Evolutionary conservation across 768 basidiomycete species (phyloP).

Genomic region (Dictyophora rubrovolvata): DNA sequence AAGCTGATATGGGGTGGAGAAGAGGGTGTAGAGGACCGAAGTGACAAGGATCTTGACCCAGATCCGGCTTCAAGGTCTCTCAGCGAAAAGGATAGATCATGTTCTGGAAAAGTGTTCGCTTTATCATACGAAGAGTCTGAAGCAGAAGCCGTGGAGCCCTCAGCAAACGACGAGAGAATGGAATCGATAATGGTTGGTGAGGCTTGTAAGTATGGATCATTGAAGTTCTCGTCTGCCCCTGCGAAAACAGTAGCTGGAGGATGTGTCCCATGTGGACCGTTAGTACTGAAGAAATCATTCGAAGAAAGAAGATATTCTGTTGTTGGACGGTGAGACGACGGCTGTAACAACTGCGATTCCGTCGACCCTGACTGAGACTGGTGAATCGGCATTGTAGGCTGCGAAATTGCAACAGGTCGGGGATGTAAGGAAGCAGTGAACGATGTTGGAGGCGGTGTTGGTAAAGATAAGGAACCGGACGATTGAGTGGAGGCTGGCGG

Average conservation of each 20-base stretch:
- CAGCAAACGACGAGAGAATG: neutral
- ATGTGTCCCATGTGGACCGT: neutral
- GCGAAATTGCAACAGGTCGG: conserved; percentile 4
- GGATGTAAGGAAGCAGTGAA: conserved; percentile 5
- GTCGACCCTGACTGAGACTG: neutral
- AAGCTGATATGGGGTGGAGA: conserved; percentile 9
- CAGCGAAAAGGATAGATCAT: neutral
- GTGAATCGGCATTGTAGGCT: neutral
- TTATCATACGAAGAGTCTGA: neutral
- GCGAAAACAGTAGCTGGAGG: neutral
- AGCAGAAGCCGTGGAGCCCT: neutral
- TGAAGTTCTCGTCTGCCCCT: neutral
- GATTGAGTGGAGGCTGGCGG: no score
- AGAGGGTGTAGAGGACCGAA: neutral
- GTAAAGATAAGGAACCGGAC: neutral
- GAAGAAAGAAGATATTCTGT: conserved; percentile 4
- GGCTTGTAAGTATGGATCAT: neutral
- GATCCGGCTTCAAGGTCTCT: neutral
- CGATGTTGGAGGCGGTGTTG: conserved; percentile 2
- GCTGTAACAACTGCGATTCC: neutral
- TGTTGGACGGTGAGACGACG: neutral
- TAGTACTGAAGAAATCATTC: neutral
- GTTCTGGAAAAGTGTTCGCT: neutral
- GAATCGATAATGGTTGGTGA: neutral
- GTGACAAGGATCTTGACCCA: neutral